Percentiles rank a stretch among this genome's conserved stretches.
These are phyloP conservation scores for Linum usitatissimum DNA, from an alignment of 345 rosid species.

Conservation along the genomic window DNA sequence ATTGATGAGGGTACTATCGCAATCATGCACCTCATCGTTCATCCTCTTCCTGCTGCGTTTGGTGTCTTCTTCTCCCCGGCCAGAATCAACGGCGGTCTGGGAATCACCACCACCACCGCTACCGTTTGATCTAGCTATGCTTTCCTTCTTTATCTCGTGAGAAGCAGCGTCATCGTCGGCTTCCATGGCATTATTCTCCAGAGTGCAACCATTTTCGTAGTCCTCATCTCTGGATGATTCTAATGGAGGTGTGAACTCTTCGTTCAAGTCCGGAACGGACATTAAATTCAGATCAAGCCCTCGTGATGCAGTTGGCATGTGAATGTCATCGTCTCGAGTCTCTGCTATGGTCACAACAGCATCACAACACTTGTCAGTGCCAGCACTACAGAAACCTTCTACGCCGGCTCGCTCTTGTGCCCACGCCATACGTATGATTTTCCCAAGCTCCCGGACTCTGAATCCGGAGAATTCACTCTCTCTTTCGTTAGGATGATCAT, in stretches of 20 bases:
- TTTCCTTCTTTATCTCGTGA: constrained; percentile 49
- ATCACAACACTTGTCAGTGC: constrained; percentile 47
- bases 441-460: constrained; percentile 65
- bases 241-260: constrained; percentile 67
- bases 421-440: constrained; percentile 52
- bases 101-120: constrained; percentile 44
- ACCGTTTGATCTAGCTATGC: constrained; percentile 49
- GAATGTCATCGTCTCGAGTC: constrained; percentile 18
- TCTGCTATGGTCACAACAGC: constrained; percentile 27
- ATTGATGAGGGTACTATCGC: constrained; percentile 67
- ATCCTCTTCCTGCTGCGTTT: constrained; percentile 2
- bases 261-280: constrained; percentile 87
- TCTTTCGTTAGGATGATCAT: constrained; percentile 17
- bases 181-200: constrained; percentile 50
- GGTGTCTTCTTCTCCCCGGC: constrained; percentile 26
- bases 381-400: constrained; percentile 57
- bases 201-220: constrained; percentile 35
- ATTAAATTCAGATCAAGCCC: constrained; percentile 72
- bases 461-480: constrained; percentile 44
- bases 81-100: constrained; percentile 38
- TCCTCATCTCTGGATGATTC: constrained; percentile 87
- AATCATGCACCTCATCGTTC: constrained; percentile 65
- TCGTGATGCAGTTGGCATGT: constrained; percentile 36
- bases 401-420: constrained; percentile 64
- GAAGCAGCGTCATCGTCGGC: constrained; percentile 70